phyloP scores from a whole-genome alignment of 179 eudicot species.

The Carnegiea gigantea region DNA sequence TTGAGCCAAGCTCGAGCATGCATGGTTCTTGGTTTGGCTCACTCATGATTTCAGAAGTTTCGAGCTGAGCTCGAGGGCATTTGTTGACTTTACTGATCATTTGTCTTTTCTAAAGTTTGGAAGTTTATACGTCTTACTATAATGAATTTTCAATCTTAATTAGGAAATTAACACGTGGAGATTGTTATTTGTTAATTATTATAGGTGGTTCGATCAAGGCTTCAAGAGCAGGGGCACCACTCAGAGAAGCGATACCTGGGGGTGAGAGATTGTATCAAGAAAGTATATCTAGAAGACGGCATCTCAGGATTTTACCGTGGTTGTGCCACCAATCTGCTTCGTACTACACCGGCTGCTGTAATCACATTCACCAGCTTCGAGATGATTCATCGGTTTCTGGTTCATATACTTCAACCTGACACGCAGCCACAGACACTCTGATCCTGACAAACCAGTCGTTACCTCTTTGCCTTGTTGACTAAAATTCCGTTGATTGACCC shows the following conservation, averaged over 20 bases:
- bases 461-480: slow-evolving; percentile 12
- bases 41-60: too few species aligned
- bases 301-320: slow-evolving; percentile 93
- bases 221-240: slow-evolving; percentile 94
- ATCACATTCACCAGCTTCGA: slow-evolving; percentile 98
- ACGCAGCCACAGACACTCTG: slow-evolving; percentile 59
- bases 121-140: not conserved
- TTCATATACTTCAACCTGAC: slow-evolving; percentile 52
- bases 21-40: too few species aligned
- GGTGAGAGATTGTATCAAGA: slow-evolving; percentile 66
- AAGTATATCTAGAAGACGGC: slow-evolving; percentile 72
- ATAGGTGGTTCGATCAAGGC: slow-evolving; percentile 88
- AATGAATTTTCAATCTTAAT: too few species aligned
- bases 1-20: too few species aligned
- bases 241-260: slow-evolving; percentile 75
- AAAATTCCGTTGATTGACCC: not conserved
- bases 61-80: too few species aligned
- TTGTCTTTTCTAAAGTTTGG: not conserved
- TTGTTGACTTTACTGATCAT: too few species aligned
- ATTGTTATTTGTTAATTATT: not conserved
- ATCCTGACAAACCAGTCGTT: slow-evolving; percentile 14
- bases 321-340: slow-evolving; percentile 81
- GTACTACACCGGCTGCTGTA: slow-evolving; percentile 96
- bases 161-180: too few species aligned
- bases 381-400: slow-evolving; percentile 87